Conservation (phyloP, 345 rosid species). For the Gossypium thurberi region DNA sequence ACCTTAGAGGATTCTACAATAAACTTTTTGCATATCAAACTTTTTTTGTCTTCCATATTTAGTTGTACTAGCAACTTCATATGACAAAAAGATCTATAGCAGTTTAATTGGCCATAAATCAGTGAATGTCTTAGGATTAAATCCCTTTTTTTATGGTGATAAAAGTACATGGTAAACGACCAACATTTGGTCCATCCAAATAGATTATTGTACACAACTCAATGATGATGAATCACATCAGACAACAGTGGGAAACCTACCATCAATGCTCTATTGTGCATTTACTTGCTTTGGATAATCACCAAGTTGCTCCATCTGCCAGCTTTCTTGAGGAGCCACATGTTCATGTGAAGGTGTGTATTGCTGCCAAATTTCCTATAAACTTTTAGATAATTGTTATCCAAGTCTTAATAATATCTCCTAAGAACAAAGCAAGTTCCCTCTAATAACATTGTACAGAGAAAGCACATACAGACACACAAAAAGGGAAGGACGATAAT, state of each 20-base stretch:
- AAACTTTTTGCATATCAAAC: conserved; percentile 8
- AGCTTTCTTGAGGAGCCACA: conserved; percentile 84
- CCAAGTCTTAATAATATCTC: neutral
- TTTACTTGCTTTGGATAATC: conserved; percentile 38
- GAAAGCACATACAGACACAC: neutral
- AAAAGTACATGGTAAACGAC: conserved; percentile 20
- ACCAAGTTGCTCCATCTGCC: conserved; percentile 71
- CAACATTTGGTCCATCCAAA: conserved; percentile 24
- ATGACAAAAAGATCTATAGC: conserved; percentile 13
- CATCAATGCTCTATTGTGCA: conserved; percentile 27
- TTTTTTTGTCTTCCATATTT: conserved; percentile 6
- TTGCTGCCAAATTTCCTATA: conserved; percentile 38
- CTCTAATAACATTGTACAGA: neutral
- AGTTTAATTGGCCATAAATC: conserved; percentile 23
- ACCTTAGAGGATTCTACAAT: conserved; percentile 8
- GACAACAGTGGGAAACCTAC: conserved; percentile 23
- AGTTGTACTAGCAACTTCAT: conserved; percentile 15
- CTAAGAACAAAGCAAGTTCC: neutral
- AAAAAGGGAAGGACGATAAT: neutral
- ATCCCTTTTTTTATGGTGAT: conserved; percentile 5
- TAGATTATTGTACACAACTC: conserved; percentile 20
- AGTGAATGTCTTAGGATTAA: conserved; percentile 11
- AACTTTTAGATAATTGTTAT: neutral
- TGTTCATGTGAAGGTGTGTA: conserved; percentile 65
- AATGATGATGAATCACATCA: conserved; percentile 23